These are phyloP conservation scores for Actinomortierella wolfii DNA, from an alignment of 371 early-diverging fungal species.

Conservation along the genomic window DNA sequence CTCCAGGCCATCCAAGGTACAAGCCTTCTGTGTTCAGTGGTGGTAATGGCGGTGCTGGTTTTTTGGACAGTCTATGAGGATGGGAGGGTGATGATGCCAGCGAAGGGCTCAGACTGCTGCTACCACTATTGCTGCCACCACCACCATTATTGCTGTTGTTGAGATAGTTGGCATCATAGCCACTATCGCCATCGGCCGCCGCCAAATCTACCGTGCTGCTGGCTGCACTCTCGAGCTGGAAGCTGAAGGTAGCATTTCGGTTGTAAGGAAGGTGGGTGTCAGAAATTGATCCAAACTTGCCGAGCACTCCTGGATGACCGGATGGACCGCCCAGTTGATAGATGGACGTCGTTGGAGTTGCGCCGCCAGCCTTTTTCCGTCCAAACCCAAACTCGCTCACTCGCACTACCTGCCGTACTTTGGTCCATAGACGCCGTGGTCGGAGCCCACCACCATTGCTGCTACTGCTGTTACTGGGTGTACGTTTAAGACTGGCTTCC, in stretches of 20 bases:
- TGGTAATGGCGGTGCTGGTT: no score
- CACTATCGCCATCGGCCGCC: no score
- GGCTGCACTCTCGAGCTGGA: no score
- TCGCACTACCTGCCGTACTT: slow-evolving; percentile 18
- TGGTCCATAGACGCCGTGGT: slow-evolving; percentile 27
- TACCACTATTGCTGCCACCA: not conserved
- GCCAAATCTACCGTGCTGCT: no score
- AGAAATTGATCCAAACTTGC: slow-evolving; percentile 10
- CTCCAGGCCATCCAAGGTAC: not conserved
- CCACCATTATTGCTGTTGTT: not conserved
- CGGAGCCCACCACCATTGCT: not conserved
- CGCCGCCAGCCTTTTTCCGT: no score
- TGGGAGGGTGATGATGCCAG: no score
- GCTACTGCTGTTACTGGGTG: no score
- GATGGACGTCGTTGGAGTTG: no score
- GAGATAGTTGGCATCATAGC: not conserved
- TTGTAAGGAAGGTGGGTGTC: slow-evolving; percentile 14
- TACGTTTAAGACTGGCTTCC: no score
- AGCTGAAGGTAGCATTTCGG: slow-evolving; percentile 7
- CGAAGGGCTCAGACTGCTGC: not conserved
- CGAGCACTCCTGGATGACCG: slow-evolving; percentile 1
- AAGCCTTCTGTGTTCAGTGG: no score
- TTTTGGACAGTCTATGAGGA: no score
- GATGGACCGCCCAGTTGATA: not conserved
- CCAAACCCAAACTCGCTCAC: no score